These are phyloP conservation scores for Schwanniomyces pseudopolymorphus DNA, from an alignment of 805 yeast species.

Conservation along the genomic window DNA sequence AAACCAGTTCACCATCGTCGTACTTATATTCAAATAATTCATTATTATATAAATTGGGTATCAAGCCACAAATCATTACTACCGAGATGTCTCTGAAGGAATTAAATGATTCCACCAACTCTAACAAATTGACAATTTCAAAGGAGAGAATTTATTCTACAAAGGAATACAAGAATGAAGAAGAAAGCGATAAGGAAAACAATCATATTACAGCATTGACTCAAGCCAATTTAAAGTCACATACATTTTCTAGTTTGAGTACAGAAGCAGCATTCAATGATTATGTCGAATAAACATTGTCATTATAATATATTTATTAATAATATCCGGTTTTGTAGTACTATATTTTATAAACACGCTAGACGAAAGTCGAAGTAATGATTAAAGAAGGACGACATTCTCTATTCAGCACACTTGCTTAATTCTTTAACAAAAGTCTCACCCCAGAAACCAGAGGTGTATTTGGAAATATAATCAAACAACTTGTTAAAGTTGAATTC, in stretches of 20 bases:
- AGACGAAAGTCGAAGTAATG: not conserved
- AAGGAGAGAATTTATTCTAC: conserved; percentile 1
- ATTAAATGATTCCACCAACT: conserved; percentile 8
- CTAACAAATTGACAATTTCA: not conserved
- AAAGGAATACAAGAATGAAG: not conserved
- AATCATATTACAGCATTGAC: conserved; percentile 24
- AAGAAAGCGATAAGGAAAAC: conserved; percentile 13
- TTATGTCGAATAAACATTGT: conserved; percentile 13
- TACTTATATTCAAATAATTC: conserved; percentile 36
- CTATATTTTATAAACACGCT: no score
- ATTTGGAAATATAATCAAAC: conserved; percentile 85
- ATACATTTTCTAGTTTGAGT: conserved; percentile 17
- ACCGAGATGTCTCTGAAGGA: conserved; percentile 22
- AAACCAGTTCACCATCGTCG: conserved; percentile 21
- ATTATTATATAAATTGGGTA: conserved; percentile 37
- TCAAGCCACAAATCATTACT: conserved; percentile 40
- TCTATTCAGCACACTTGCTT: conserved; percentile 31
- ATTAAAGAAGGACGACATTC: not conserved
- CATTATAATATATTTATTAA: not conserved
- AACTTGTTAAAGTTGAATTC: conserved; percentile 76
- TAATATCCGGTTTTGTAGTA: not conserved
- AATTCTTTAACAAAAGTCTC: conserved; percentile 91
- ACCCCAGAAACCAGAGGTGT: conserved; percentile 97
- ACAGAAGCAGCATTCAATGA: conserved; percentile 12
- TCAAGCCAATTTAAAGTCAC: conserved; percentile 26